phyloP scores from a whole-genome alignment of 805 yeast species.

The Spathaspora girioi region DNA sequence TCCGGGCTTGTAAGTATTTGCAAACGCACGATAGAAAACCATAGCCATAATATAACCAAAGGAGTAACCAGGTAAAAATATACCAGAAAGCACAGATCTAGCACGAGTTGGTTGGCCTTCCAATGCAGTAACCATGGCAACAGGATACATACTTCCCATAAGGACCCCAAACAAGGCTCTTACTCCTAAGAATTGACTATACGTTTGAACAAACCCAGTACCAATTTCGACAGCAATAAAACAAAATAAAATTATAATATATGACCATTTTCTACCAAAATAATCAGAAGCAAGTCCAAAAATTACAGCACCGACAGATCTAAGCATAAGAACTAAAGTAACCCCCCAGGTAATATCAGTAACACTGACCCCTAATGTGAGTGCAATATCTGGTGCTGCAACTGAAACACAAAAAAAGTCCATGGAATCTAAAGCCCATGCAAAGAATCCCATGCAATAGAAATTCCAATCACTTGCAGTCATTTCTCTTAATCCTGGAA shows the following conservation, averaged over 20 bases:
- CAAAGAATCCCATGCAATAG: conserved; percentile 48
- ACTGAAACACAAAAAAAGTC: conserved; percentile 59
- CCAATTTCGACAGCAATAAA: conserved; percentile 57
- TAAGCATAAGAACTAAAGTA: conserved; percentile 62
- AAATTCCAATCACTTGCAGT: conserved; percentile 39
- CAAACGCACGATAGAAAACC: conserved; percentile 61
- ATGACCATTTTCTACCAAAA: conserved; percentile 60
- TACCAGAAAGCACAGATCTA: conserved; percentile 58
- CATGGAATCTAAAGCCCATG: conserved; percentile 66
- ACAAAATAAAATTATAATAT: conserved; percentile 40
- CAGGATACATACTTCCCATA: conserved; percentile 55
- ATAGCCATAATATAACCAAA: conserved; percentile 65
- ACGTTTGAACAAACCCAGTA: conserved; percentile 57
- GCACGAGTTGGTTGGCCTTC: conserved; percentile 52
- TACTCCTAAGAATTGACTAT: conserved; percentile 55
- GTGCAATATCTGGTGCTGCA: conserved; percentile 46
- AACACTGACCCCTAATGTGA: conserved; percentile 40
- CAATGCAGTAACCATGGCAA: conserved; percentile 50
- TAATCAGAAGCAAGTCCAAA: conserved; percentile 60
- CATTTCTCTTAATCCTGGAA: conserved; percentile 27
- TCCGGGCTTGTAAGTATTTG: conserved; percentile 36
- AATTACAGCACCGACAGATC: conserved; percentile 60
- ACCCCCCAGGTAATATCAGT: conserved; percentile 62
- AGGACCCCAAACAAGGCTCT: conserved; percentile 60
- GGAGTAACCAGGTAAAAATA: conserved; percentile 80